Base-by-base conservation (phyloP, 2,329 filamentous ascomycete genomes). In the Fusarium keratoplasticum region DNA sequence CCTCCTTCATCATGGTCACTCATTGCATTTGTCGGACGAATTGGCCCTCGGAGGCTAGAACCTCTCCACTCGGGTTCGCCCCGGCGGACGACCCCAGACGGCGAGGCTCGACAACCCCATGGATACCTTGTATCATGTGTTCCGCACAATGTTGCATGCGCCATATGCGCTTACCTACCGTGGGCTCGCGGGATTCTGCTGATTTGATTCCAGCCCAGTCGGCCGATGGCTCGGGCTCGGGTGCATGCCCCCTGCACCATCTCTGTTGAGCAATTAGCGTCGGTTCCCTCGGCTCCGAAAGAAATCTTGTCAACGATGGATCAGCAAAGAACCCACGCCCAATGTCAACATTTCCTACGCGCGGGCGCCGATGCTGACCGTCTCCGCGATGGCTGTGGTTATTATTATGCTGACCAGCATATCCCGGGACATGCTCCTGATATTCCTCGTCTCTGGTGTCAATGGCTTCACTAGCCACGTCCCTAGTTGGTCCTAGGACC, bases 211-310 rank as follows among this genome's bases (percentile, higher is more conserved):
- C n/a, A 42, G 20, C 67, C 61, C 60, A 70, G 72, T 77, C 68
- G 74, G 68, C 74, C 76, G 74, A 73, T 72, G 35, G 61, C 57
- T 66, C 64, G 62, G 57, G 61, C 57, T 66, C 59, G 59, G 50
- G 58, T 42, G 55, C 50, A 38, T 67, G 55, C 55, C 36, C 44
- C 50, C 40, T 60, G 64, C 60, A 68, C 71, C 64, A 61, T 74
- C 58, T 52, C 35, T 33, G 27, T 33, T 57, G 60, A 31, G 33
- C 33, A 54, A 44, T 67, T 70, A 72, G 70, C 70, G 61, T 69
- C 69, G 66, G 69, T 66, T 71, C 66, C 66, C 64, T 77, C 75
- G 75, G 75, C 75, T 77, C 75, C 75, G 75, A 77, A 31, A 61
- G 31, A 61, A 61, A 50, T 18, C 33, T 52, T 44, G 47, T 59